A percentile compares a stretch with the other conserved stretches of the same genome.
phyloP scores from a whole-genome alignment of 2,329 filamentous ascomycete species.

The Didymella glomerata region DNA sequence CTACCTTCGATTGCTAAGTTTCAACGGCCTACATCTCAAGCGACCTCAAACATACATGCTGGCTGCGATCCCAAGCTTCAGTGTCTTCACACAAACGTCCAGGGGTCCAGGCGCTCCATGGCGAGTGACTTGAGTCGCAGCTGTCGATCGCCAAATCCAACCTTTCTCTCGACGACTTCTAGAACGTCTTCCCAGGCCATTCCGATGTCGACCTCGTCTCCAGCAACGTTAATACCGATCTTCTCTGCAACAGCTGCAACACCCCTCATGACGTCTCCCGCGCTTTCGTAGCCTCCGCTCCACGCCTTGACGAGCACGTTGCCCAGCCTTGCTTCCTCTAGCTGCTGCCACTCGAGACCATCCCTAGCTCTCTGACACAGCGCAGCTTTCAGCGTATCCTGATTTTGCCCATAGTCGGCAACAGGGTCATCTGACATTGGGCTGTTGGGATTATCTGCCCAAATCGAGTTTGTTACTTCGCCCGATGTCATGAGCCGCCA shows the following conservation, averaged over 20 bases:
- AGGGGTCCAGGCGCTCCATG: neutral
- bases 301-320: neutral
- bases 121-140: neutral
- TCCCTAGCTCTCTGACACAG: neutral
- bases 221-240: neutral
- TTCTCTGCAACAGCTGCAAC: neutral
- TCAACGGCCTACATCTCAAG: too few relatives aligned
- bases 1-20: too few relatives aligned
- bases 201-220: neutral
- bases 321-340: constrained; percentile 1
- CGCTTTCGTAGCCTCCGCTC: neutral
- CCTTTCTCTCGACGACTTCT: neutral
- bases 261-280: neutral
- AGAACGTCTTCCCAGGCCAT: neutral
- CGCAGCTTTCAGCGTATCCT: neutral
- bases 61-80: too few relatives aligned
- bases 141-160: neutral
- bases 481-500: constrained; percentile 3
- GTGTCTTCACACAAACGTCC: neutral
- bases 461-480: neutral
- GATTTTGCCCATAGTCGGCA: neutral
- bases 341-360: neutral
- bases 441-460: neutral
- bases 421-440: neutral
- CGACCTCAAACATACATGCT: too few relatives aligned